Base-by-base conservation (phyloP, 129 eudicot species). In the Dittrichia graveolens region DNA sequence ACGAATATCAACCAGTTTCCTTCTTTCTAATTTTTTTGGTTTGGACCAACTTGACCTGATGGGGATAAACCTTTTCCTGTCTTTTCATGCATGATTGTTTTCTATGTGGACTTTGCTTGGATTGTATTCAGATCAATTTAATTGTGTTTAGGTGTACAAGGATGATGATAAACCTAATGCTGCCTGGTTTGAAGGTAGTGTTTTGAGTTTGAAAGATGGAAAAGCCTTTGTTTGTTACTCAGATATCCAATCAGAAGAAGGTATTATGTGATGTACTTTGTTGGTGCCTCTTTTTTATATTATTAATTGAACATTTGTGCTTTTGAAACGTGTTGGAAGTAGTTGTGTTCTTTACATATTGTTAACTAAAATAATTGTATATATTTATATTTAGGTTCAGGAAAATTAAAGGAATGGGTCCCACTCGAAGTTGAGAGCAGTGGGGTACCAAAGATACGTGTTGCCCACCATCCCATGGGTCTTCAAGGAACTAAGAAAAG, bases 161-260 rank as follows among this genome's bases (percentile, higher is more conserved):
- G 88, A 84, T 40, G 80, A 76, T 76, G 92, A 81, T 71, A 79
- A 83, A 18, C 49, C 7, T 64, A 83, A 81, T 72, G 72, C 76
- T 61, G 97, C 83, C 49, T 94, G 98, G 98, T 94, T 82, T 65
- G 67, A 88, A 7, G 98, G 93, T 65, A 84, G 59, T 45, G 85
- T 90, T n/a, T 61, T 85, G 84, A 83, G 65, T 58, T 39, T 90
- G 63, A 76, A 79, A 54, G 86, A 86, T 71, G 88, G 83, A 71
- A 85, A 85, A 75, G 97, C 96, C 60, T 78, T 77, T 64, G 91
- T 94, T 38, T 77, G 74, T 81, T 94, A 83, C 74, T 81, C 75
- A 10, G 86, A 84, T 57, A 78, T 87, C 65, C 79, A 79, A 44
- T 83, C 86, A 50, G 86, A 78, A 70, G 90, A 93, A 82, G 98